phyloP scores from a whole-genome alignment of 179 eudicot species.

The Silene vulgaris region DNA sequence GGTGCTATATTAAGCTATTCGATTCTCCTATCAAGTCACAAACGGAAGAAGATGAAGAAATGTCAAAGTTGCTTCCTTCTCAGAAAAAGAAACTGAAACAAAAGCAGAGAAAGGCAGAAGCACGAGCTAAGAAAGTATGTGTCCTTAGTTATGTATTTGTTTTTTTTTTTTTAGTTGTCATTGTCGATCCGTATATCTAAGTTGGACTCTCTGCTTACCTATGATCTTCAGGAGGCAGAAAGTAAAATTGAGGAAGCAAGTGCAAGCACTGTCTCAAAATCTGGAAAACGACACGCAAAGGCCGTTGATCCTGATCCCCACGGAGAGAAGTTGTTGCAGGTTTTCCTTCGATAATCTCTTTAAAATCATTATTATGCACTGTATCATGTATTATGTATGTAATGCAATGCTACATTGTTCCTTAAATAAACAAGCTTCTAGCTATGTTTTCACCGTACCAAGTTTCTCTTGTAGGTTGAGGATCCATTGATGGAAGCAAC shows the following conservation, averaged over 20 bases:
- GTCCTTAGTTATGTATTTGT: background rate
- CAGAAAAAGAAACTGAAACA: conserved; percentile 96
- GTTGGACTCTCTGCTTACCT: conserved; percentile 12
- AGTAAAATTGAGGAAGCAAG: conserved; percentile 75
- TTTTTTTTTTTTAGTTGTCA: conserved; percentile 1
- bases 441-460: conserved; percentile 1
- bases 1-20: conserved; percentile 83
- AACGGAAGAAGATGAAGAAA: conserved; percentile 86
- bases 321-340: conserved; percentile 91
- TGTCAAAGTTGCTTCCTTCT: conserved; percentile 73
- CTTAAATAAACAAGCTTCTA: background rate
- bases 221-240: conserved; percentile 73
- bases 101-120: conserved; percentile 95
- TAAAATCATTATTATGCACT: background rate
- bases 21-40: conserved; percentile 86
- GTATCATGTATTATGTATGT: background rate
- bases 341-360: conserved; percentile 23
- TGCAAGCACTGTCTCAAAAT: conserved; percentile 55
- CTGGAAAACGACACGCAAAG: conserved; percentile 68
- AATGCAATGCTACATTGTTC: background rate
- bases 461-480: conserved; percentile 55
- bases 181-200: conserved; percentile 8
- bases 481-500: conserved; percentile 91
- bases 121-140: conserved; percentile 86
- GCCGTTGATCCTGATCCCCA: conserved; percentile 89